Percentiles rank a stretch among this genome's conserved stretches.
These are phyloP conservation scores for Suillus placidus DNA, from an alignment of 768 basidiomycete species.

Conservation along the genomic window DNA sequence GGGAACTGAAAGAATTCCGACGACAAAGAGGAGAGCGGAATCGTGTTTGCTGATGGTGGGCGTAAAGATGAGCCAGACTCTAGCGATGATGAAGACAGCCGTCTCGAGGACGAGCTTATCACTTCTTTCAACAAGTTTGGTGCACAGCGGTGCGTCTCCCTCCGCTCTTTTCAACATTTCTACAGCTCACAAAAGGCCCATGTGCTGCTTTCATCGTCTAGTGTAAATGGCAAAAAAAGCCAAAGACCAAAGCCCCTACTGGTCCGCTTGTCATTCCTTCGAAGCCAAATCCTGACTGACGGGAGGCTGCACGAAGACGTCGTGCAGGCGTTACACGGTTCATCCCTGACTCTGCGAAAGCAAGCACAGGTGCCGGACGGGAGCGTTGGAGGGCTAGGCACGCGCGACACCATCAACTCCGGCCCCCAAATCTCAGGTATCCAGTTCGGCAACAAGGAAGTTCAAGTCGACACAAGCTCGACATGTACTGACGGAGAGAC, in stretches of 20 bases:
- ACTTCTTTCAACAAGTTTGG: conserved; percentile 73
- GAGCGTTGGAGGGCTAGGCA: too few relatives aligned
- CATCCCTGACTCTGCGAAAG: too few relatives aligned
- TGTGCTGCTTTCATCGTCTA: conserved; percentile 28
- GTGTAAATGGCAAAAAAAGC: conserved; percentile 43
- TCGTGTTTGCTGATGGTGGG: conserved; percentile 13
- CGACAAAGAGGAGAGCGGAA: neutral
- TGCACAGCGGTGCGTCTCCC: conserved; percentile 79
- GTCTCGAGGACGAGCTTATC: conserved; percentile 64
- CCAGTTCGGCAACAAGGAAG: too few relatives aligned
- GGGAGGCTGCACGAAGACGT: conserved; percentile 71
- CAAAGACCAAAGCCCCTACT: conserved; percentile 41
- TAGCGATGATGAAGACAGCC: conserved; percentile 58
- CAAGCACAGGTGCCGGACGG: too few relatives aligned
- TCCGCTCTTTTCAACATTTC: conserved; percentile 38
- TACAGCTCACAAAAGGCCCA: conserved; percentile 73
- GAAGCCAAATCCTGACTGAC: conserved; percentile 88
- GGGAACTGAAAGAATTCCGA: conserved; percentile 31
- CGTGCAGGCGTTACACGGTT: conserved; percentile 39
- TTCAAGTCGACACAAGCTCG: too few relatives aligned
- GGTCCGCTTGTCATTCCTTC: conserved; percentile 84
- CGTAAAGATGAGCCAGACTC: conserved; percentile 45
- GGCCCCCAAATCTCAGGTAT: too few relatives aligned
- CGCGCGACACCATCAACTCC: too few relatives aligned
- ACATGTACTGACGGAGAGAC: too few relatives aligned